phyloP scores from a whole-genome alignment of 2,329 filamentous ascomycete species.

The Arachnomyces sp. region DNA sequence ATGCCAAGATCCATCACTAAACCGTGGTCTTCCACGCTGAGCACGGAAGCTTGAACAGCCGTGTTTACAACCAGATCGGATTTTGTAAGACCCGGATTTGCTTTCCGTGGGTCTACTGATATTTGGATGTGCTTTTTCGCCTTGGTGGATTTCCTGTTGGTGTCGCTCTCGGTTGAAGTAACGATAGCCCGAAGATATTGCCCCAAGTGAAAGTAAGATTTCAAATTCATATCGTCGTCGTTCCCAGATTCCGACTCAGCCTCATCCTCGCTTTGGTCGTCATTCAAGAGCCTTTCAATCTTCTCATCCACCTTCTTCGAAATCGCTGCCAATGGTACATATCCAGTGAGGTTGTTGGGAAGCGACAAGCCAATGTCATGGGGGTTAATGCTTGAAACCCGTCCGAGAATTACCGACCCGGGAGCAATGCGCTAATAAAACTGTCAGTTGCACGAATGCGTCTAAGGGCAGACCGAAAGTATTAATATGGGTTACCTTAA shows the following conservation, averaged over 20 bases:
- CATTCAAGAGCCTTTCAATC: constrained; percentile 60
- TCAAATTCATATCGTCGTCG: constrained; percentile 61
- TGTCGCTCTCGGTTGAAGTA: constrained; percentile 61
- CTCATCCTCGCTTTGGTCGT: constrained; percentile 51
- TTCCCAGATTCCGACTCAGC: constrained; percentile 32
- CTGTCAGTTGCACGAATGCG: constrained; percentile 24
- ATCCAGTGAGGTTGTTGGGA: constrained; percentile 87
- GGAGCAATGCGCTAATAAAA: constrained; percentile 63
- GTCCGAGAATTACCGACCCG: constrained; percentile 81
- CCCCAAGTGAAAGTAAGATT: constrained; percentile 68
- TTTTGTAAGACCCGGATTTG: constrained; percentile 67
- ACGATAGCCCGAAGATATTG: constrained; percentile 86
- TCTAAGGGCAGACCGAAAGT: background rate
- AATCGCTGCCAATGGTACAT: constrained; percentile 84
- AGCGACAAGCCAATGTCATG: constrained; percentile 74
- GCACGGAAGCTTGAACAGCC: constrained; percentile 78
- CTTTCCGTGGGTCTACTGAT: constrained; percentile 68
- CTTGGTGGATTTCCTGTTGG: constrained; percentile 47
- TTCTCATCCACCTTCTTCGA: constrained; percentile 70
- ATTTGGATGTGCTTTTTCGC: constrained; percentile 78
- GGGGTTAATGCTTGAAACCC: constrained; percentile 71
- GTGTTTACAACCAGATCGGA: constrained; percentile 67
- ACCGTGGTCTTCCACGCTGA: constrained; percentile 93
- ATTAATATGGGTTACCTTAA: constrained; percentile 57
- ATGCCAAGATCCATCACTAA: constrained; percentile 88